Conservation (phyloP, 1,284 basidiomycete genomes). For the Ganoderma boninense region DNA sequence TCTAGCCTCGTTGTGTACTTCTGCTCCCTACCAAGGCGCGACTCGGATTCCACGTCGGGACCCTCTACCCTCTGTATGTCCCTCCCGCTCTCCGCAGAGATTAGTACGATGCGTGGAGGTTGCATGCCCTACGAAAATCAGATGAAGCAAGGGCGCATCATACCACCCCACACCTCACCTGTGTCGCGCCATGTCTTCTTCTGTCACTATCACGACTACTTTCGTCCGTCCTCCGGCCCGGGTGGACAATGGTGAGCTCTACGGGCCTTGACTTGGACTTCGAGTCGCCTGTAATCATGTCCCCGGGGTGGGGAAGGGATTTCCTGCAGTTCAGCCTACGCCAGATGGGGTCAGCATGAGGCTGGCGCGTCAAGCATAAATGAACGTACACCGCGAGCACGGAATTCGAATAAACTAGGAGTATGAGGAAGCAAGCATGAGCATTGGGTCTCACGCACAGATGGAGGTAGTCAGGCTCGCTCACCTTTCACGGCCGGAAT, state of each 20-base stretch:
- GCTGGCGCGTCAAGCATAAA: no score
- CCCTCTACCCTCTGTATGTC: no score
- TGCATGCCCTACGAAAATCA: no score
- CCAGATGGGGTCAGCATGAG: neutral
- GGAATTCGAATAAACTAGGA: conserved; percentile 6
- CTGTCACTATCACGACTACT: neutral
- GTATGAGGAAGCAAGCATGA: neutral
- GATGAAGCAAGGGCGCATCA: neutral
- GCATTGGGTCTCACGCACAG: neutral
- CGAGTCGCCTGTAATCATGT: neutral
- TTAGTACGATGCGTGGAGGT: no score
- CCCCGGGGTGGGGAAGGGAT: neutral
- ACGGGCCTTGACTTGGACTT: neutral
- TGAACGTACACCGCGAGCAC: neutral
- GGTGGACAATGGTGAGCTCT: neutral
- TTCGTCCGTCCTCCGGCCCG: neutral
- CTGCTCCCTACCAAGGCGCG: no score
- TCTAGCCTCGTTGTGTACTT: no score
- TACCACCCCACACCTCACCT: neutral
- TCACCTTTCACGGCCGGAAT: conserved; percentile 4
- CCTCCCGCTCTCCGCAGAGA: no score
- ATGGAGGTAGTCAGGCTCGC: no score
- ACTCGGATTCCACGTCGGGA: no score
- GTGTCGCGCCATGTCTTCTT: no score
- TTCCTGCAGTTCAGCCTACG: neutral